phyloP scores from a whole-genome alignment of 768 basidiomycete genomes.

The Leucocoprinus leucothites region DNA sequence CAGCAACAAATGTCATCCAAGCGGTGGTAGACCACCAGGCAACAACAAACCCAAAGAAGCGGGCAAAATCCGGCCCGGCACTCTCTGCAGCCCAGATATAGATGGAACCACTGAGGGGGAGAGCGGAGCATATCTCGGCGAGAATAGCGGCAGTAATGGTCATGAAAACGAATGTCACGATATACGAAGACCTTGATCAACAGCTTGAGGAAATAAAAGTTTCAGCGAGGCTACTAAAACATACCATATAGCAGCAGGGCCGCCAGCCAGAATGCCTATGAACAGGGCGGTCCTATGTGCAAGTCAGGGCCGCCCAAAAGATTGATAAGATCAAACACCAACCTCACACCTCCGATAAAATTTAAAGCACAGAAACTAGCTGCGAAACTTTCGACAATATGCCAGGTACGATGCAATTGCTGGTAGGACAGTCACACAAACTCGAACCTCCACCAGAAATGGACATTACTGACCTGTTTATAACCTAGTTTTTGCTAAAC shows the following conservation, averaged over 20 bases:
- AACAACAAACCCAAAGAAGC: slow-evolving; percentile 86
- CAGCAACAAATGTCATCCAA: slow-evolving; percentile 94
- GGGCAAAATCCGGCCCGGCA: slow-evolving; percentile 81
- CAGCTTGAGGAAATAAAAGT: background rate
- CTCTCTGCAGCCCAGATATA: slow-evolving; percentile 95
- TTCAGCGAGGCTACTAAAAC: background rate
- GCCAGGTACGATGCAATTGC: slow-evolving; percentile 88
- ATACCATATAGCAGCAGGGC: slow-evolving; percentile 84
- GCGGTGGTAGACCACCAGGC: slow-evolving; percentile 94
- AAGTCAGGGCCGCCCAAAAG: slow-evolving; percentile 3
- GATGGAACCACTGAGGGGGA: slow-evolving; percentile 86
- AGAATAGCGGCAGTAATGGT: slow-evolving; percentile 82
- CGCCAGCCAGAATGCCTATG: slow-evolving; percentile 79
- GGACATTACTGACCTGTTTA: slow-evolving; percentile 57
- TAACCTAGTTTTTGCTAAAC: slow-evolving; percentile 72
- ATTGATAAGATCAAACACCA: slow-evolving; percentile 4
- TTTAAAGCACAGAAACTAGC: slow-evolving; percentile 89
- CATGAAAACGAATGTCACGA: slow-evolving; percentile 85
- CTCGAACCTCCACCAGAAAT: background rate
- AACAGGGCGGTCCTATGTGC: slow-evolving; percentile 66
- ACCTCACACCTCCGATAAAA: slow-evolving; percentile 88
- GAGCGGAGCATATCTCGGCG: slow-evolving; percentile 88
- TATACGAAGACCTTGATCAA: slow-evolving; percentile 72
- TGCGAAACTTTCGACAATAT: slow-evolving; percentile 79
- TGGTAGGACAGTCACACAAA: slow-evolving; percentile 25